These are phyloP conservation scores for Chamaecrista fasciculata DNA, from an alignment of 306 rosid genomes.

Conservation along the genomic window DNA sequence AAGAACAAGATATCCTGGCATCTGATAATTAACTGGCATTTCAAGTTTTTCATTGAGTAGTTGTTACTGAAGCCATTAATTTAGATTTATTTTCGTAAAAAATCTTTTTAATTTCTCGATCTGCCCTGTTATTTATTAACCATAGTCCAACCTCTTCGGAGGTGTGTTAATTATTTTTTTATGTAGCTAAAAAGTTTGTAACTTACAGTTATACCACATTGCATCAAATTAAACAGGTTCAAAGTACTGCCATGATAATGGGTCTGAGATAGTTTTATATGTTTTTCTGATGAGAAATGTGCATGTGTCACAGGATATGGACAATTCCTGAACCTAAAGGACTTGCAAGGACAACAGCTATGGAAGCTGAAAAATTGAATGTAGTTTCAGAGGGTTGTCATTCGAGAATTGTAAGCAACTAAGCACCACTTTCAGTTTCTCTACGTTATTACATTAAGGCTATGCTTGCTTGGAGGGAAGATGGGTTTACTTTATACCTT, in stretches of 20 bases:
- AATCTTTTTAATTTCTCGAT: constrained; percentile 22
- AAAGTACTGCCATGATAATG: not conserved
- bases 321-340: constrained; percentile 68
- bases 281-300: constrained; percentile 24
- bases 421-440: constrained; percentile 29
- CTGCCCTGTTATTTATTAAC: constrained; percentile 21
- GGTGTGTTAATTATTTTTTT: constrained; percentile 24
- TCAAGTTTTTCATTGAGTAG: constrained; percentile 26
- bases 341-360: constrained; percentile 53
- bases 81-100: constrained; percentile 24
- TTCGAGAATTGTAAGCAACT: constrained; percentile 68
- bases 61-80: constrained; percentile 29
- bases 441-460: not conserved
- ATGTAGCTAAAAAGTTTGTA: not conserved
- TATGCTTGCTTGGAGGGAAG: not conserved
- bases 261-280: not conserved
- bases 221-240: not conserved
- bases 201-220: not conserved
- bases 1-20: constrained; percentile 30
- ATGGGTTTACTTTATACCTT: not conserved
- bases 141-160: constrained; percentile 23
- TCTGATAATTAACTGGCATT: constrained; percentile 26
- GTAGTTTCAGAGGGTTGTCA: constrained; percentile 81
- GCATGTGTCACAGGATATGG: constrained; percentile 70
- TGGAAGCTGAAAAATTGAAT: constrained; percentile 70